Percentiles rank a stretch among this genome's conserved stretches.
Evolutionary conservation across 2,329 filamentous ascomycete genomes (phyloP).

Genomic region (Colletotrichum cordylinicola): DNA sequence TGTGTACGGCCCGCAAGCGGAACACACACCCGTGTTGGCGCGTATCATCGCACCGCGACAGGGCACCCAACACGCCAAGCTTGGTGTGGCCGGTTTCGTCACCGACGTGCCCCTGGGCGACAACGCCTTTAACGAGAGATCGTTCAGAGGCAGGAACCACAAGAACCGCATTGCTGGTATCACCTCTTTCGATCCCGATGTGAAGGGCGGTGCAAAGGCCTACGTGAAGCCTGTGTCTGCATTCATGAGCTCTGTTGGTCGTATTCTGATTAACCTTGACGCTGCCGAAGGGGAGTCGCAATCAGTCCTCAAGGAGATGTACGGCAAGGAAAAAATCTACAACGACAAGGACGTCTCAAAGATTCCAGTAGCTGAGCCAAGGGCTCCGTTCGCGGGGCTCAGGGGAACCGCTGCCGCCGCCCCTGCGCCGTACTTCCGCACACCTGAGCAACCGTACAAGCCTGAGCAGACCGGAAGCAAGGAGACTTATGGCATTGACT

Average conservation of each 20-base stretch:
- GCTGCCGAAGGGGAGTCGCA: constrained; percentile 43
- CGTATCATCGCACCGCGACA: constrained; percentile 55
- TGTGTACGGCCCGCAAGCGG: constrained; percentile 62
- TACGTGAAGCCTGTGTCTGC: constrained; percentile 53
- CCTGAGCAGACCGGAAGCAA: not conserved
- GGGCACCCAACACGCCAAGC: constrained; percentile 39
- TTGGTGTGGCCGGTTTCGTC: constrained; percentile 63
- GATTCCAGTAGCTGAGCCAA: not conserved
- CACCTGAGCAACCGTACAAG: not conserved
- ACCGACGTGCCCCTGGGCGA: constrained; percentile 46
- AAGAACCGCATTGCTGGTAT: constrained; percentile 35
- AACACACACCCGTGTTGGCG: constrained; percentile 53
- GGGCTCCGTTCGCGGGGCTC: not conserved
- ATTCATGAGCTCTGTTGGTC: constrained; percentile 55
- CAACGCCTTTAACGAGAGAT: constrained; percentile 44
- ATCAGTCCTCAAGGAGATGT: constrained; percentile 52
- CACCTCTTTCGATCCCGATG: constrained; percentile 49
- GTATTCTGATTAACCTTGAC: constrained; percentile 48
- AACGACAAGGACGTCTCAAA: constrained; percentile 27
- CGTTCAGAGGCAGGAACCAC: constrained; percentile 6
- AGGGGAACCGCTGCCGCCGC: not conserved
- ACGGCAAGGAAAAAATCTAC: constrained; percentile 40
- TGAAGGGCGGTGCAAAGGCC: constrained; percentile 59
- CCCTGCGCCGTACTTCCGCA: not conserved
- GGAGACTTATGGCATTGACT: constrained; percentile 39